Conservation (phyloP, 495 filamentous ascomycete genomes). For the Aspergillus panamensis region DNA sequence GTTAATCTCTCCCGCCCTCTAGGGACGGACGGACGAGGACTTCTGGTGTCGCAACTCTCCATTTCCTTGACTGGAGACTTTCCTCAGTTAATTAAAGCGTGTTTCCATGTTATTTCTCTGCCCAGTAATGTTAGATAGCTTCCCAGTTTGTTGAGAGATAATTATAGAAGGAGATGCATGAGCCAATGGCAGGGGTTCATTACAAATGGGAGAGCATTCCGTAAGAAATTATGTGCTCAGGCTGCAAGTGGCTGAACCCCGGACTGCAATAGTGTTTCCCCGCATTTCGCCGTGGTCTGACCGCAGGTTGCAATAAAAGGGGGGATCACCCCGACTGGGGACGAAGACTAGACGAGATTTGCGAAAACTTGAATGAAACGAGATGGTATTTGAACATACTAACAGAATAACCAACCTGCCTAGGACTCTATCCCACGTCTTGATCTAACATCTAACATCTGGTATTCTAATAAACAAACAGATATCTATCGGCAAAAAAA, state of each 20-base stretch:
- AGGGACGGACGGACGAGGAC: too few species aligned
- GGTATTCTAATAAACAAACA: slow-evolving; percentile 2
- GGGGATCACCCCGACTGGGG: background rate
- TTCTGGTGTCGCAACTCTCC: too few species aligned
- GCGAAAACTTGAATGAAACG: background rate
- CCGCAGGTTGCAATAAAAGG: background rate
- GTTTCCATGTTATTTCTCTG: too few species aligned
- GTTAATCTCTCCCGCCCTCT: too few species aligned
- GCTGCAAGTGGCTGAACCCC: background rate
- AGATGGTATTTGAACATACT: too few species aligned
- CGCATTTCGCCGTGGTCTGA: slow-evolving; percentile 14
- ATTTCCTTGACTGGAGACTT: too few species aligned
- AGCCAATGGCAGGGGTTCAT: background rate
- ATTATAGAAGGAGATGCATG: too few species aligned
- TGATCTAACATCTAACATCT: slow-evolving; percentile 5
- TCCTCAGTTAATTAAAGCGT: too few species aligned
- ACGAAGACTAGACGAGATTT: too few species aligned
- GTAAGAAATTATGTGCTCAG: too few species aligned
- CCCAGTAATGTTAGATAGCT: too few species aligned
- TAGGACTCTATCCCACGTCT: background rate
- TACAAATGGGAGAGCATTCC: background rate
- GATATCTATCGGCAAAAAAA: slow-evolving; percentile 8
- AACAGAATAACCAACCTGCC: background rate
- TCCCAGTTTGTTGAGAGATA: too few species aligned
- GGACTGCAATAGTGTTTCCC: background rate